Conservation (phyloP, 495 filamentous ascomycete genomes). For the Cenococcum geophilum region DNA sequence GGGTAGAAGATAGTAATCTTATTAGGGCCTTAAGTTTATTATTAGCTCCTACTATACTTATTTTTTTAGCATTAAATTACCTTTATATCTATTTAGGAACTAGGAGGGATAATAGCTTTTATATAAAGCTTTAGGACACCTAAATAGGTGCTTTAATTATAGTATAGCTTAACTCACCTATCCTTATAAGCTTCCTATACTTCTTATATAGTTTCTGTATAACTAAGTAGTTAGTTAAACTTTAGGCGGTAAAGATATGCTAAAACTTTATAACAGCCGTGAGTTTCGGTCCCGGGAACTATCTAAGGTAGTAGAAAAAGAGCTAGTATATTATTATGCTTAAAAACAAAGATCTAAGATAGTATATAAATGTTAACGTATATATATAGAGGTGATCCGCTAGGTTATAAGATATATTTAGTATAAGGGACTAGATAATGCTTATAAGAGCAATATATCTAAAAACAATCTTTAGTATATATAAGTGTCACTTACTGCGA, state of each 20-base stretch:
- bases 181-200: constrained; percentile 16
- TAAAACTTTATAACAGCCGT: constrained; percentile 11
- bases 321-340: constrained; percentile 10
- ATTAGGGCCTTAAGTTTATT: constrained; percentile 7
- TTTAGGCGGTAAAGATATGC: constrained; percentile 3
- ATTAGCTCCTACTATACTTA: too few species aligned
- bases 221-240: constrained; percentile 1
- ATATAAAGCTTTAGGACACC: too few species aligned
- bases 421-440: neutral
- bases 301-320: constrained; percentile 11
- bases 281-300: constrained; percentile 6
- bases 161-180: neutral
- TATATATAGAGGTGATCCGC: too few species aligned
- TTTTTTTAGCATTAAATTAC: too few species aligned
- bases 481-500: constrained; percentile 14
- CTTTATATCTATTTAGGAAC: too few species aligned
- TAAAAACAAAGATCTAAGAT: neutral
- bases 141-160: too few species aligned
- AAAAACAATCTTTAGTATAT: neutral
- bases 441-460: too few species aligned
- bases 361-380: too few species aligned
- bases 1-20: constrained; percentile 18
- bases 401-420: too few species aligned
- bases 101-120: too few species aligned
- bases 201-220: constrained; percentile 1